These are phyloP conservation scores for Amauroascus niger DNA, from an alignment of 2,329 filamentous ascomycete species.

Conservation along the genomic window DNA sequence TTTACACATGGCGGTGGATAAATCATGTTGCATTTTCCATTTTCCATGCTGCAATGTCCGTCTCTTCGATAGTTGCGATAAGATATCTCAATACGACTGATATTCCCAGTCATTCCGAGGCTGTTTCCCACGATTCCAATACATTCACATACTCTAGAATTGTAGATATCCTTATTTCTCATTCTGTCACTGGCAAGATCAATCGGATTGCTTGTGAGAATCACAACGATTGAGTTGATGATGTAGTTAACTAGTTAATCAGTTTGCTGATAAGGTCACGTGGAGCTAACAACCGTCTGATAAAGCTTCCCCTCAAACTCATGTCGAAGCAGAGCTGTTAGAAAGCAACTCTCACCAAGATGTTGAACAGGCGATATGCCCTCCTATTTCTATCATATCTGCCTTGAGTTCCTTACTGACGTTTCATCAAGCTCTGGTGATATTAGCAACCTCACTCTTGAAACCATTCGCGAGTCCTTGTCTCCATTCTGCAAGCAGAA, in stretches of 20 bases:
- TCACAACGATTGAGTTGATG: too few relatives aligned
- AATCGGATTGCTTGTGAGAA: too few relatives aligned
- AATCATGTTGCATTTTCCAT: neutral
- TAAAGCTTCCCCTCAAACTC: neutral
- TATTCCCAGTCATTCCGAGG: too few relatives aligned
- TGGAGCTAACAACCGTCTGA: neutral
- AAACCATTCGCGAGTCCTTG: slow-evolving; percentile 14
- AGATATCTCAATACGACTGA: neutral
- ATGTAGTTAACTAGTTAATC: too few relatives aligned
- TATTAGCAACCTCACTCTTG: neutral
- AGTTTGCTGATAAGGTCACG: neutral
- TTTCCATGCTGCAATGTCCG: slow-evolving; percentile 2
- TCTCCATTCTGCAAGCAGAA: slow-evolving; percentile 13
- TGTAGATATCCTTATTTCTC: too few relatives aligned
- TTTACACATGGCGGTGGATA: neutral
- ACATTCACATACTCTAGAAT: too few relatives aligned
- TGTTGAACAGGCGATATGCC: slow-evolving; percentile 42
- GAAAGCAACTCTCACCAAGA: slow-evolving; percentile 16
- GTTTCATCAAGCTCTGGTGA: neutral
- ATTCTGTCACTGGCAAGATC: too few relatives aligned
- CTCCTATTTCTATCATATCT: slow-evolving; percentile 55
- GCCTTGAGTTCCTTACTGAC: slow-evolving; percentile 48
- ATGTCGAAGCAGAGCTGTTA: neutral
- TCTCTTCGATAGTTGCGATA: neutral
- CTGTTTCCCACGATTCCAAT: too few relatives aligned